A percentile compares a stretch with the other conserved stretches of the same genome.
phyloP scores from a whole-genome alignment of 495 filamentous ascomycete species.

The Lineolata rhizophorae region DNA sequence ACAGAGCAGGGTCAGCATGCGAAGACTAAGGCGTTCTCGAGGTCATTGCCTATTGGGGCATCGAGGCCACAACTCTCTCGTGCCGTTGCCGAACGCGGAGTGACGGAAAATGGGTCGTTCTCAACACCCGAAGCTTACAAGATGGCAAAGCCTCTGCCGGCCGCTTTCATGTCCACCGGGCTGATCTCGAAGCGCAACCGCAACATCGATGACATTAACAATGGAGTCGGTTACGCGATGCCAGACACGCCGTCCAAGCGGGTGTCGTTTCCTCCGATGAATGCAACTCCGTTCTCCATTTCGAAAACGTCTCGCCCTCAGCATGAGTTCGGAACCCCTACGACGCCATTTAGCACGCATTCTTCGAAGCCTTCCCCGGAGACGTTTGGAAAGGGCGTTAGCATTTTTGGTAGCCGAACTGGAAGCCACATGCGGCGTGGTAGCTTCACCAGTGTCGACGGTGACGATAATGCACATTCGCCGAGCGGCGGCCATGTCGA shows the following conservation, averaged over 20 bases:
- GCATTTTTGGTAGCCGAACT: slow-evolving; percentile 40
- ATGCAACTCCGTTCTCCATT: slow-evolving; percentile 15
- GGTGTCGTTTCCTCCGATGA: slow-evolving; percentile 35
- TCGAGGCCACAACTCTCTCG: not conserved
- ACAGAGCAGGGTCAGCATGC: not conserved
- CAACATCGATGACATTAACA: slow-evolving; percentile 28
- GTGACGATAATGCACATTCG: slow-evolving; percentile 41
- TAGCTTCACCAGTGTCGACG: slow-evolving; percentile 59
- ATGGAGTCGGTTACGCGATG: slow-evolving; percentile 32
- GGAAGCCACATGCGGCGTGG: slow-evolving; percentile 34
- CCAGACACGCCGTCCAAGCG: slow-evolving; percentile 95
- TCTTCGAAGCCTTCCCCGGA: slow-evolving; percentile 23
- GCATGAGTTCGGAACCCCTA: slow-evolving; percentile 41
- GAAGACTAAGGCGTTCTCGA: not conserved
- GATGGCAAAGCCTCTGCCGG: slow-evolving; percentile 57
- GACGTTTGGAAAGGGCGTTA: slow-evolving; percentile 42
- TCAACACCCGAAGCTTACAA: slow-evolving; percentile 29
- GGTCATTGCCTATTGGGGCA: not conserved
- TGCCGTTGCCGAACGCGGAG: not conserved
- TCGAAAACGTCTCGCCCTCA: slow-evolving; percentile 29
- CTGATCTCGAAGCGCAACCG: slow-evolving; percentile 67
- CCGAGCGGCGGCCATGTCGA: slow-evolving; percentile 33
- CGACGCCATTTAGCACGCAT: slow-evolving; percentile 38
- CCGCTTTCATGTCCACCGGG: slow-evolving; percentile 85
- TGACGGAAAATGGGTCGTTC: not conserved